Evolutionary conservation across 2,329 filamentous ascomycete genomes (phyloP).

Genomic region (Neofusicoccum sp.): DNA sequence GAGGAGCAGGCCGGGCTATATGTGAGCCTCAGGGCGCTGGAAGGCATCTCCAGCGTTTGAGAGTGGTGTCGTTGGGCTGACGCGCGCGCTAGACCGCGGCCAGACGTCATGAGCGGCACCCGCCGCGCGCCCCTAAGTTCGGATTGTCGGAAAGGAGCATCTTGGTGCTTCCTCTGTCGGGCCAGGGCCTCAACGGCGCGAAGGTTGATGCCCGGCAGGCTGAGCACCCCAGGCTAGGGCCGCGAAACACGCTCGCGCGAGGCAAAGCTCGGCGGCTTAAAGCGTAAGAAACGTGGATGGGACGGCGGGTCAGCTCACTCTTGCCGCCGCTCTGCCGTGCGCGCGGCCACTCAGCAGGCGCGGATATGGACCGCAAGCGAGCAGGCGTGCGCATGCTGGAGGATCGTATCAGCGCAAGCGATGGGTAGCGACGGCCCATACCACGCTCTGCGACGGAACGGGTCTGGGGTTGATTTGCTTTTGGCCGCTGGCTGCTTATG

Average conservation of each 20-base stretch:
- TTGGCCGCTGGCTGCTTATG: constrained; percentile 6
- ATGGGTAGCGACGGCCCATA: constrained; percentile 12
- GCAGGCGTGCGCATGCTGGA: constrained; percentile 4
- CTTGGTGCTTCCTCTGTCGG: constrained; percentile 1
- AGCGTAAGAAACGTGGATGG: constrained; percentile 7
- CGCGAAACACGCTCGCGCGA: constrained; percentile 12
- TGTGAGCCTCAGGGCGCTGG: too few species aligned
- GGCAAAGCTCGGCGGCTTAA: constrained; percentile 3
- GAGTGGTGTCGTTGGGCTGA: constrained; percentile 1
- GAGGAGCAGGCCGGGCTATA: too few species aligned
- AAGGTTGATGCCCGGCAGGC: constrained; percentile 12
- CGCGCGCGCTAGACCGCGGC: not conserved
- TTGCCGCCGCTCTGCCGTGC: constrained; percentile 5
- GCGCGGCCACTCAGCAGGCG: constrained; percentile 11
- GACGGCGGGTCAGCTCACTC: constrained; percentile 8
- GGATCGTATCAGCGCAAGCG: constrained; percentile 9
- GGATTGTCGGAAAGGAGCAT: constrained; percentile 10
- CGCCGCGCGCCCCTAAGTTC: constrained; percentile 7
- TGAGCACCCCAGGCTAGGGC: constrained; percentile 1
- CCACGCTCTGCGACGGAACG: constrained; percentile 12
- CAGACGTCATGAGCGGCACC: constrained; percentile 6
- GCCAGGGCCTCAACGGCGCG: not conserved
- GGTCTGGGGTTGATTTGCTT: constrained; percentile 19
- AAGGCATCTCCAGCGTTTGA: too few species aligned
- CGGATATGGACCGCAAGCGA: constrained; percentile 8